Conservation (phyloP, 2,329 filamentous ascomycete genomes). For the Fonsecaea multimorphosa region DNA sequence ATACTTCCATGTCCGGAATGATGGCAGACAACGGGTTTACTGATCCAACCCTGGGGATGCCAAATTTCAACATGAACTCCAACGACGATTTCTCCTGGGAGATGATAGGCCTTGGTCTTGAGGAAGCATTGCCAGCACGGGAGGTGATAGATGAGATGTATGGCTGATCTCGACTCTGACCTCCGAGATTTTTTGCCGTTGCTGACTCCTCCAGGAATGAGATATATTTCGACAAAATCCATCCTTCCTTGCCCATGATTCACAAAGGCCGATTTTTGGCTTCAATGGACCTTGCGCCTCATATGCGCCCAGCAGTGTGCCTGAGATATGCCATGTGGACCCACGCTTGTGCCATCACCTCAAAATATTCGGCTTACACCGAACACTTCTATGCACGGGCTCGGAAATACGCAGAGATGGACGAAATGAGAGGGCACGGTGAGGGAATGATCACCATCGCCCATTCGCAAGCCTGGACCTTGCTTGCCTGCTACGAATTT, state of each 20-base stretch:
- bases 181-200: neutral
- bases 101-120: constrained; percentile 78
- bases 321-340: constrained; percentile 96
- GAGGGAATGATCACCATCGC: constrained; percentile 85
- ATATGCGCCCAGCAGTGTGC: constrained; percentile 82
- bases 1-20: constrained; percentile 29
- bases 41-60: constrained; percentile 30
- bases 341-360: constrained; percentile 81
- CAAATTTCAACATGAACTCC: constrained; percentile 40
- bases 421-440: constrained; percentile 91
- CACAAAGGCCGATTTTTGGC: constrained; percentile 86
- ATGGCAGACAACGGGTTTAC: constrained; percentile 29
- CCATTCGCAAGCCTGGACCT: constrained; percentile 82
- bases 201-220: constrained; percentile 64
- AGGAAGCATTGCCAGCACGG: constrained; percentile 78
- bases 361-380: constrained; percentile 79
- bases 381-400: constrained; percentile 89
- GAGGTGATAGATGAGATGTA: constrained; percentile 87
- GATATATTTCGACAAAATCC: constrained; percentile 89
- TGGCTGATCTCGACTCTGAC: constrained; percentile 26
- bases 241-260: constrained; percentile 84
- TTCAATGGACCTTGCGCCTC: constrained; percentile 86
- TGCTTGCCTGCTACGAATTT: constrained; percentile 87
- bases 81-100: constrained; percentile 74
- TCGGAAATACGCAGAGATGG: constrained; percentile 85